phyloP scores from a whole-genome alignment of 441 rosid species.

The Jatropha podagrica region DNA sequence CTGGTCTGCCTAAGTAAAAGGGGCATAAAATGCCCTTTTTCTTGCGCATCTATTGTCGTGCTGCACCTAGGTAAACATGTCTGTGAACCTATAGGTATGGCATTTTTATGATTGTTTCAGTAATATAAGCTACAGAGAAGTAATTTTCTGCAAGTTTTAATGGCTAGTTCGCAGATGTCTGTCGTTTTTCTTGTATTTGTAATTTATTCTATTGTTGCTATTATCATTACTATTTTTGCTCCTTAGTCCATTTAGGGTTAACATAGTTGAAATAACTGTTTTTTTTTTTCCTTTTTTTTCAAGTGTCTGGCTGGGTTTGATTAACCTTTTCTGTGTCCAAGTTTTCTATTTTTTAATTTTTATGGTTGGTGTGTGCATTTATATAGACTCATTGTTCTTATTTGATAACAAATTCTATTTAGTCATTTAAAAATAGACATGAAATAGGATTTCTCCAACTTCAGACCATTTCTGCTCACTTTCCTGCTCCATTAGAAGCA shows the following conservation, averaged over 20 bases:
- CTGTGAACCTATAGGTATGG: background rate
- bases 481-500: no score
- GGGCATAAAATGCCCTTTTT: background rate
- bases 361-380: no score
- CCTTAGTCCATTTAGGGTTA: background rate
- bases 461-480: no score
- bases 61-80: background rate
- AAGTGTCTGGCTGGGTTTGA: no score
- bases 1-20: constrained; percentile 68
- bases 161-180: constrained; percentile 8
- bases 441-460: no score
- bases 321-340: no score
- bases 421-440: no score
- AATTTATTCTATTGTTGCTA: background rate
- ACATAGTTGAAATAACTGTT: constrained; percentile 12
- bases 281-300: background rate
- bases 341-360: no score
- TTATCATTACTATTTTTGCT: background rate
- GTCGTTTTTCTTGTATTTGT: constrained; percentile 21
- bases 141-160: background rate
- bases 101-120: constrained; percentile 8
- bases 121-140: background rate
- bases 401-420: no score
- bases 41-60: constrained; percentile 1
- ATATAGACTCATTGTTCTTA: no score